Percentiles rank a stretch among this genome's conserved stretches.
Evolutionary conservation across 1,284 basidiomycete species (phyloP).

Genomic region (Omphalotus olearius): DNA sequence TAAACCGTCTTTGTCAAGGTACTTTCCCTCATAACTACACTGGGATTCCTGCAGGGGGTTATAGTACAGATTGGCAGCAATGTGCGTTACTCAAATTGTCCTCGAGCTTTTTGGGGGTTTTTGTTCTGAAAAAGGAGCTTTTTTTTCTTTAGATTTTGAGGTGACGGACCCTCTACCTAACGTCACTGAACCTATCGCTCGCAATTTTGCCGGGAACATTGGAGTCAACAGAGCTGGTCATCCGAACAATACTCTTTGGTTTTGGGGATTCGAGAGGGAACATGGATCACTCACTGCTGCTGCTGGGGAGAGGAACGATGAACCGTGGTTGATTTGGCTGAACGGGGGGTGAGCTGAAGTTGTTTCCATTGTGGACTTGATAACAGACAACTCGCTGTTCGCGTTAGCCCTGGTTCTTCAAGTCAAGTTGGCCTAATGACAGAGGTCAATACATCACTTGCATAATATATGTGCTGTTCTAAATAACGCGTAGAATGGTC

Average conservation of each 20-base stretch:
- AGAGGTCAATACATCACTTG: neutral
- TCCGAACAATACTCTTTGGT: slow-evolving; percentile 13
- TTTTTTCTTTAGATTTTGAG: slow-evolving; percentile 9
- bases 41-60: slow-evolving; percentile 12
- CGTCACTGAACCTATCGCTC: slow-evolving; percentile 10
- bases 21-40: slow-evolving; percentile 15
- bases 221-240: slow-evolving; percentile 32
- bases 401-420: neutral
- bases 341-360: slow-evolving; percentile 9
- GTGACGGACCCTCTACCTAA: slow-evolving; percentile 11
- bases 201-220: slow-evolving; percentile 30
- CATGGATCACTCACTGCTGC: slow-evolving; percentile 11
- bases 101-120: neutral
- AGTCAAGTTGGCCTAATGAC: slow-evolving; percentile 1
- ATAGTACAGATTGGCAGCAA: slow-evolving; percentile 12
- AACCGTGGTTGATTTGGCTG: slow-evolving; percentile 14
- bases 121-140: too few relatives aligned
- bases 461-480: neutral
- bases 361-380: neutral
- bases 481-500: neutral
- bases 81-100: slow-evolving; percentile 1
- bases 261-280: slow-evolving; percentile 12
- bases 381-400: neutral
- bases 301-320: slow-evolving; percentile 9
- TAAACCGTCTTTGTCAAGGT: neutral